Percentiles rank a stretch among this genome's conserved stretches.
phyloP scores from a whole-genome alignment of 2,329 filamentous ascomycete genomes.

The Ophiocordyceps camponoti-saundersi region DNA sequence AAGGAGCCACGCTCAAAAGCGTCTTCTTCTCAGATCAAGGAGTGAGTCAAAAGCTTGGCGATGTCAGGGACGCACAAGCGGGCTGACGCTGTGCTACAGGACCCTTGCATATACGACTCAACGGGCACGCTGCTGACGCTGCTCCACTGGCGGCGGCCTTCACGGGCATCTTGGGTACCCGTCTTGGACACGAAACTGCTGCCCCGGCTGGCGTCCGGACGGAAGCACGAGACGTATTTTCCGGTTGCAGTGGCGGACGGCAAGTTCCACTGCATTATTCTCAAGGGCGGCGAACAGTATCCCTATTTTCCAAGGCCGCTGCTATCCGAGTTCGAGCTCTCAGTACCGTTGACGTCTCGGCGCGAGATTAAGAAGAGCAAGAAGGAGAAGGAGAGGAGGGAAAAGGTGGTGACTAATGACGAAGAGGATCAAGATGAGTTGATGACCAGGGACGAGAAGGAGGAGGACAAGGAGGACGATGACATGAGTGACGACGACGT shows the following conservation, averaged over 20 bases:
- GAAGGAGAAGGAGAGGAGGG: conserved; percentile 14
- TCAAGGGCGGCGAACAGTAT: conserved; percentile 86
- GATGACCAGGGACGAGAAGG: conserved; percentile 16
- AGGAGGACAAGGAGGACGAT: conserved; percentile 17
- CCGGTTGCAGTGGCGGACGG: conserved; percentile 82
- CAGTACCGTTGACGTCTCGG: conserved; percentile 55
- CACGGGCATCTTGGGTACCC: conserved; percentile 80
- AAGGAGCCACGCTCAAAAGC: conserved; percentile 55
- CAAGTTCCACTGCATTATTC: conserved; percentile 96
- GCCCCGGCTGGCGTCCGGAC: conserved; percentile 64
- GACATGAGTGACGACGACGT: conserved; percentile 7
- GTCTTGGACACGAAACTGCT: conserved; percentile 79
- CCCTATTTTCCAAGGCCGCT: conserved; percentile 84
- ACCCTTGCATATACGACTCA: conserved; percentile 92
- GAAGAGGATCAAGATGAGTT: conserved; percentile 16
- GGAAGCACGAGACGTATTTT: conserved; percentile 84
- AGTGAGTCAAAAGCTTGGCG: conserved; percentile 28
- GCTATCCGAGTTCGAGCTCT: conserved; percentile 85
- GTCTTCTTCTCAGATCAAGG: conserved; percentile 88
- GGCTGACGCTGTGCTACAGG: conserved; percentile 25
- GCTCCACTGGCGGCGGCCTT: conserved; percentile 75
- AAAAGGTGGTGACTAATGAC: conserved; percentile 11
- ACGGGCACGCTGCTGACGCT: conserved; percentile 77
- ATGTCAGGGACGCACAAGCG: neutral
- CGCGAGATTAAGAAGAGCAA: conserved; percentile 11